phyloP scores from a whole-genome alignment of 176 grass and related monocot genomes.

The Thinopyrum elongatum region DNA sequence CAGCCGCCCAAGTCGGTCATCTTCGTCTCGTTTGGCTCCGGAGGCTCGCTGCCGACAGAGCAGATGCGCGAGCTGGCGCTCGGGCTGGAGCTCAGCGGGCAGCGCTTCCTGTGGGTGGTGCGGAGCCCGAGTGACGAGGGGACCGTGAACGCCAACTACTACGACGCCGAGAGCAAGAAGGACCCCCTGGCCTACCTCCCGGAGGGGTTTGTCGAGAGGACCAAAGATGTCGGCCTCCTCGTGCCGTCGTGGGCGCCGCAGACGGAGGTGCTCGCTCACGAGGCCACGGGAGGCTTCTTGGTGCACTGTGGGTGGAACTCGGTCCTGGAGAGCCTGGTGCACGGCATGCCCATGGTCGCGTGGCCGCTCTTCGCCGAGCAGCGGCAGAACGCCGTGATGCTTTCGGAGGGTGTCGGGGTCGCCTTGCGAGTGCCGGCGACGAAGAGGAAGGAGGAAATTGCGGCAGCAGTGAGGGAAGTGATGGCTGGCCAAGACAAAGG shows the following conservation, averaged over 20 bases:
- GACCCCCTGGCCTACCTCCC: slow-evolving; percentile 35
- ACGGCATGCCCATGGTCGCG: slow-evolving; percentile 58
- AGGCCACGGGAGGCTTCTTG: slow-evolving; percentile 44
- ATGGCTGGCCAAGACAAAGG: slow-evolving; percentile 23
- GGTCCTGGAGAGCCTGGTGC: background rate
- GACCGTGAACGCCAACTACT: slow-evolving; percentile 32
- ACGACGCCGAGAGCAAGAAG: slow-evolving; percentile 35
- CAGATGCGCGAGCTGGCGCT: slow-evolving; percentile 47
- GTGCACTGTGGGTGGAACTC: slow-evolving; percentile 12
- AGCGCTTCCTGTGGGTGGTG: slow-evolving; percentile 59
- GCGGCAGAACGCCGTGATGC: slow-evolving; percentile 46
- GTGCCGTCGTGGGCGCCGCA: slow-evolving; percentile 1
- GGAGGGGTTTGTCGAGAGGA: slow-evolving; percentile 4
- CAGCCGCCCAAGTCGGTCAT: slow-evolving; percentile 39
- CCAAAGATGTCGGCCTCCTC: background rate
- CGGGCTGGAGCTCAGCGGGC: slow-evolving; percentile 43
- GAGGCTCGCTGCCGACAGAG: slow-evolving; percentile 14
- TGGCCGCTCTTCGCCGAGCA: slow-evolving; percentile 67
- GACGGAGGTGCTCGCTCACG: slow-evolving; percentile 32
- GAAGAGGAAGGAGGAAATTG: slow-evolving; percentile 16
- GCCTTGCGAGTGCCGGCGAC: slow-evolving; percentile 16
- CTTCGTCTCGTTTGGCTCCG: slow-evolving; percentile 54
- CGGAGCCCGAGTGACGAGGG: slow-evolving; percentile 41
- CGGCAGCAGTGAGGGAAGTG: slow-evolving; percentile 15
- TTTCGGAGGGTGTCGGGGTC: background rate